A percentile compares a stretch with the other conserved stretches of the same genome.
These are phyloP conservation scores for Leptodontidium sp. DNA, from an alignment of 2,329 filamentous ascomycete genomes.

Conservation along the genomic window DNA sequence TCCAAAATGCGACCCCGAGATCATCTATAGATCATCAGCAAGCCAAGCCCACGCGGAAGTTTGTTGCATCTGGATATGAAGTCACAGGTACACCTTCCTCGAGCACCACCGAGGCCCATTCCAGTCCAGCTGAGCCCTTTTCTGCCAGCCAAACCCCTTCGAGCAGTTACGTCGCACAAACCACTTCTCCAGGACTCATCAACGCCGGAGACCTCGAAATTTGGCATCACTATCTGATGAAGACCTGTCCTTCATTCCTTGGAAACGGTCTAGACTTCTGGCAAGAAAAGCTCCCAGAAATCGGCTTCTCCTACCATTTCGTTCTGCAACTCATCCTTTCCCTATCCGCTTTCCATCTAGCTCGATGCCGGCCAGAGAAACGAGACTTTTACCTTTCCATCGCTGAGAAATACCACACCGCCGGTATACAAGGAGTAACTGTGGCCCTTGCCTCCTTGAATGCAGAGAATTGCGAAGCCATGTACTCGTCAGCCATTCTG, in stretches of 20 bases:
- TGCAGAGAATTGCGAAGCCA: neutral
- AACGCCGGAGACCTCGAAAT: neutral
- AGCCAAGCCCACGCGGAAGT: neutral
- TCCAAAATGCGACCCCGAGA: neutral
- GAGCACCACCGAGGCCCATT: neutral
- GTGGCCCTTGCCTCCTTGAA: neutral
- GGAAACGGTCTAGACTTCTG: neutral
- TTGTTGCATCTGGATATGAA: constrained; percentile 7
- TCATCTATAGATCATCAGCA: neutral
- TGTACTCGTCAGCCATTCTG: neutral
- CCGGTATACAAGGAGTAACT: neutral
- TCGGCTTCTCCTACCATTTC: constrained; percentile 5
- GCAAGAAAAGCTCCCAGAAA: neutral
- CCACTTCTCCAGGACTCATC: neutral
- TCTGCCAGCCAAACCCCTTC: neutral
- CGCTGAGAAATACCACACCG: neutral
- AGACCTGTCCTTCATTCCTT: neutral
- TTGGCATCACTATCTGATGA: constrained; percentile 6
- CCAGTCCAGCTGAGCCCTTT: neutral
- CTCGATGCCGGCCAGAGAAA: neutral
- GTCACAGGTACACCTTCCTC: neutral
- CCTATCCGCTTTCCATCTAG: neutral
- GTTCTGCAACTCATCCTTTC: neutral
- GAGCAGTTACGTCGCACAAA: neutral
- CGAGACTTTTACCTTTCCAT: neutral